A percentile compares a stretch with the other conserved stretches of the same genome.
Evolutionary conservation across 106 monocot species (phyloP).

Genomic region (Apostasia ramifera): DNA sequence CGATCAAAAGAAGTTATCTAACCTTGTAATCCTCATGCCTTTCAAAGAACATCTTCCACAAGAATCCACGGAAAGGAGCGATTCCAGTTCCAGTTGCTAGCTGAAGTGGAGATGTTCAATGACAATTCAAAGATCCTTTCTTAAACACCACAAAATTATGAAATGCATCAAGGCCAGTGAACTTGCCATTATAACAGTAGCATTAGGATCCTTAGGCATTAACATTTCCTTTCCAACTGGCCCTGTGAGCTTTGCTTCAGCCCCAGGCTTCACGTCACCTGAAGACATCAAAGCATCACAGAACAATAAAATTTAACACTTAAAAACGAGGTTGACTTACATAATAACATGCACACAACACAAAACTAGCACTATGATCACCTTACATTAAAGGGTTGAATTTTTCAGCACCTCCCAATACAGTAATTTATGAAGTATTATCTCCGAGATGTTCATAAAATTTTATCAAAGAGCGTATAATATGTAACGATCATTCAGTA

Average conservation of each 20-base stretch:
- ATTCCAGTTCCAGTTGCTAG: conserved; percentile 97
- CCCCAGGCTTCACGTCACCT: conserved; percentile 95
- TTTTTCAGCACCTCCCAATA: no score
- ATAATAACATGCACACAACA: no score
- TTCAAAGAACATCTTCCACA: conserved; percentile 99
- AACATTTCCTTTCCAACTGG: conserved; percentile 99
- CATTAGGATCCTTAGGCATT: conserved; percentile 95
- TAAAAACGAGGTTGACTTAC: no score
- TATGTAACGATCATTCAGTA: not conserved
- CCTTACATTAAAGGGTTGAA: no score
- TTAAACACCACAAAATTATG: no score
- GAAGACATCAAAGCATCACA: not conserved
- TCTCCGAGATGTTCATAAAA: no score
- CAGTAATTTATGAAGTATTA: no score
- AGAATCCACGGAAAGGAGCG: conserved; percentile 83
- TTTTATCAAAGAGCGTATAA: no score
- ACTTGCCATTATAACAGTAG: conserved; percentile 86
- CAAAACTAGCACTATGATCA: no score
- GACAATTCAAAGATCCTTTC: not conserved
- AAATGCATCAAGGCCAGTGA: no score
- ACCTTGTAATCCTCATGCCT: conserved; percentile 96
- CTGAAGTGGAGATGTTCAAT: conserved; percentile 27
- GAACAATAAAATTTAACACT: no score
- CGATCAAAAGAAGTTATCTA: not conserved
- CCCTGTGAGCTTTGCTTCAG: conserved; percentile 81